Evolutionary conservation across 768 basidiomycete genomes (phyloP).

Genomic region (Lactarius psammicola): DNA sequence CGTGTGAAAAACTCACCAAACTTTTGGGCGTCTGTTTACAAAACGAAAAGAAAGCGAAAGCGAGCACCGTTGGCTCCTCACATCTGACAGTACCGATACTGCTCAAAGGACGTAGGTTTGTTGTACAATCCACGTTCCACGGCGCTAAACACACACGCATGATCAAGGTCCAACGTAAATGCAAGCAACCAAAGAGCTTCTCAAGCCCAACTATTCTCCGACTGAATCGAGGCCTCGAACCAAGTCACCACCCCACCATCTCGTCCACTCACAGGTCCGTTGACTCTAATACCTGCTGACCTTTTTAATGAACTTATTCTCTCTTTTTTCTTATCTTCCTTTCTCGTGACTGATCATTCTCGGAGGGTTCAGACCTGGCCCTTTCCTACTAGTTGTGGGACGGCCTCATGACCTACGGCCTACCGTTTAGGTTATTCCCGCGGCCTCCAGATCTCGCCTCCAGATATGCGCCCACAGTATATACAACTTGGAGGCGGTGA

Average conservation of each 20-base stretch:
- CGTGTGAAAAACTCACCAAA: constrained; percentile 24
- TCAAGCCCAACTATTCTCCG: constrained; percentile 21
- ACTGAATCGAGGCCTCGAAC: constrained; percentile 20
- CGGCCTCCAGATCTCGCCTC: background rate
- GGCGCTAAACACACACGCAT: background rate
- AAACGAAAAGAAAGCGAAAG: background rate
- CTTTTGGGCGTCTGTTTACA: constrained; percentile 7
- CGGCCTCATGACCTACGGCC: constrained; percentile 15
- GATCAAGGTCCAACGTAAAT: constrained; percentile 11
- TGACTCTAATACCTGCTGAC: background rate
- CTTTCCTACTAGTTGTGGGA: constrained; percentile 2
- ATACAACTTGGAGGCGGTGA: background rate
- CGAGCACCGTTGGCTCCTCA: background rate
- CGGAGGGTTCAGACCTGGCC: background rate
- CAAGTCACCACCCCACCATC: too few species aligned
- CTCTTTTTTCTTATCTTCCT: background rate
- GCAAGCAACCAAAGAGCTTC: constrained; percentile 7
- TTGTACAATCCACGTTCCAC: background rate
- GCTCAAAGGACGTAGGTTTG: background rate
- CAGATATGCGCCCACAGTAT: background rate
- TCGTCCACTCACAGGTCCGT: too few species aligned
- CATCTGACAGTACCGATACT: background rate
- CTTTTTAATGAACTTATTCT: background rate
- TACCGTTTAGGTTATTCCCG: background rate
- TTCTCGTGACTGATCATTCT: constrained; percentile 12